These are phyloP conservation scores for Mycosarcoma maydis DNA, from an alignment of 1,284 basidiomycete genomes.

Conservation along the genomic window DNA sequence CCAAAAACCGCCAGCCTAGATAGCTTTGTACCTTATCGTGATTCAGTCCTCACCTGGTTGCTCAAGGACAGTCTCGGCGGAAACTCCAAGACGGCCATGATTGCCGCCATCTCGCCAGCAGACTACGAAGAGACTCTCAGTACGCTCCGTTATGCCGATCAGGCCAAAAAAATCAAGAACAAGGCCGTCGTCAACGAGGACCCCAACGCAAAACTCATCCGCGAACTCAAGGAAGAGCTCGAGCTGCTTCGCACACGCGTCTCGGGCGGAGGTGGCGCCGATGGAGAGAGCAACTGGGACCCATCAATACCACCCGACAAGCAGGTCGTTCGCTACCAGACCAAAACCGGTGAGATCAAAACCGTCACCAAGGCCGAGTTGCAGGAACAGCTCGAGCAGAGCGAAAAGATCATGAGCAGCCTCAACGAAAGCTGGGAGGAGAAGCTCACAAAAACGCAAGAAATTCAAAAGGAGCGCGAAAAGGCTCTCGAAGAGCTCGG, in stretches of 20 bases:
- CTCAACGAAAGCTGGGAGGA: conserved; percentile 98
- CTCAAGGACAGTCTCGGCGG: conserved; percentile 64
- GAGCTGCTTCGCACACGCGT: conserved; percentile 70
- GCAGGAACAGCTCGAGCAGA: conserved; percentile 94
- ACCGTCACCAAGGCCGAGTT: conserved; percentile 96
- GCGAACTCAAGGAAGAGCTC: conserved; percentile 97
- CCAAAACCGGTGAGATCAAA: conserved; percentile 91
- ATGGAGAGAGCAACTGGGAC: conserved; percentile 81
- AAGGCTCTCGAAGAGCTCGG: conserved; percentile 96
- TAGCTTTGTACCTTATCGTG: conserved; percentile 62
- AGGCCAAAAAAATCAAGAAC: conserved; percentile 99
- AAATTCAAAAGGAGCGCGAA: conserved; percentile 94
- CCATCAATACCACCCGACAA: conserved; percentile 88
- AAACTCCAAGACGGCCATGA: conserved; percentile 70
- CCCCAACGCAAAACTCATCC: conserved; percentile 96
- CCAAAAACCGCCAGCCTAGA: conserved; percentile 41
- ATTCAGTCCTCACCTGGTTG: conserved; percentile 68
- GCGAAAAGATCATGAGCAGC: conserved; percentile 95
- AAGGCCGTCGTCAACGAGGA: conserved; percentile 99
- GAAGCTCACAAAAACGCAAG: conserved; percentile 89
- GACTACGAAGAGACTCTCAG: conserved; percentile 98
- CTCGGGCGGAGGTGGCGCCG: conserved; percentile 46
- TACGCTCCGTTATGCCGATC: conserved; percentile 92
- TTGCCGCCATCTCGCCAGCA: conserved; percentile 95
- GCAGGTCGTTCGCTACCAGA: conserved; percentile 93